phyloP scores from a whole-genome alignment of 352 stramenopile species.

The Globisporangium cystogenes region DNA sequence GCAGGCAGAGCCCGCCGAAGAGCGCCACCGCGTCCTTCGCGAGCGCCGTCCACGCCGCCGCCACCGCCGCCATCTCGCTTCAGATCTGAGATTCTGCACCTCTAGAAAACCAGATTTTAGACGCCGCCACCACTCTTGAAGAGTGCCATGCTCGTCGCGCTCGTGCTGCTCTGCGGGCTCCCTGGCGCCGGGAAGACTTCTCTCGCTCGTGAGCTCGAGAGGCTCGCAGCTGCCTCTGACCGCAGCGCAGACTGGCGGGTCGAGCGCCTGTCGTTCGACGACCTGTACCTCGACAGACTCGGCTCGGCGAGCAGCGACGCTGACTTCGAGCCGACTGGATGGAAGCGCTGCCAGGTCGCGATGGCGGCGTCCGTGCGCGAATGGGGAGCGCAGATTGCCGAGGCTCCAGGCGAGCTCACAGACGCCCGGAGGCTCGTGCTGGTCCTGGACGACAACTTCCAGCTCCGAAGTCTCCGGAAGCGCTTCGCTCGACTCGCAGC shows the following conservation, averaged over 20 bases:
- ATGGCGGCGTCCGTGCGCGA: slow-evolving; percentile 32
- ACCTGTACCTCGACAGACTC: slow-evolving; percentile 23
- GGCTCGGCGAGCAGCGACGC: neutral
- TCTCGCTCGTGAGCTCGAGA: slow-evolving; percentile 16
- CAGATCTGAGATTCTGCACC: too few relatives aligned
- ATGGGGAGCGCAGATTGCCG: slow-evolving; percentile 6
- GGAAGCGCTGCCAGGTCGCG: slow-evolving; percentile 43
- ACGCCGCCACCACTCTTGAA: too few relatives aligned
- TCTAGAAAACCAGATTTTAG: too few relatives aligned
- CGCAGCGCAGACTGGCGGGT: slow-evolving; percentile 2
- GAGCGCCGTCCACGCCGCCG: slow-evolving; percentile 8
- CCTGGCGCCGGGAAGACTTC: slow-evolving; percentile 69
- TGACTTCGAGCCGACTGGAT: slow-evolving; percentile 44
- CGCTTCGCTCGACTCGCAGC: slow-evolving; percentile 49
- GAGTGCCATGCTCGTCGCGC: too few relatives aligned
- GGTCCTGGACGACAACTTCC: slow-evolving; percentile 70
- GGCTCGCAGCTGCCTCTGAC: neutral
- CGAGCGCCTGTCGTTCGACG: slow-evolving; percentile 54
- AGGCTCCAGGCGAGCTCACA: neutral
- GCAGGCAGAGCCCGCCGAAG: slow-evolving; percentile 37
- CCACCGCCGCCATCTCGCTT: too few relatives aligned
- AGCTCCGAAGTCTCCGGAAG: slow-evolving; percentile 64
- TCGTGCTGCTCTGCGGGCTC: slow-evolving; percentile 60
- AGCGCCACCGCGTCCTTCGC: slow-evolving; percentile 33
- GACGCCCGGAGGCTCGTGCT: slow-evolving; percentile 27